Evolutionary conservation across 75 land plant species (phyloP).

Genomic region (Pinus taeda): DNA sequence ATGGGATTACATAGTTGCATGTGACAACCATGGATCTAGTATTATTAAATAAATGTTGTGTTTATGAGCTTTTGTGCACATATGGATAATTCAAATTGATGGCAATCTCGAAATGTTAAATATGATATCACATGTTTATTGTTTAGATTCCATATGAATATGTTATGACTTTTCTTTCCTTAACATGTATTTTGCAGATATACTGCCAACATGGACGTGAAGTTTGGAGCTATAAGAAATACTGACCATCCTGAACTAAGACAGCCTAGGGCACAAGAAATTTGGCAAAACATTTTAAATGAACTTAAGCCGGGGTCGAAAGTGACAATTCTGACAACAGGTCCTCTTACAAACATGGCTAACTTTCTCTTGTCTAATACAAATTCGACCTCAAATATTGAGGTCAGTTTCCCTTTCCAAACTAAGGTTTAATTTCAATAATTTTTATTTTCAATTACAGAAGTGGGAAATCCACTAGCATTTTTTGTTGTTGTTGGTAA

Average conservation of each 20-base stretch:
- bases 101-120: background rate
- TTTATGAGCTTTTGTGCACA: background rate
- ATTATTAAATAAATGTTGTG: background rate
- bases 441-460: no score
- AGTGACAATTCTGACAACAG: conserved; percentile 62
- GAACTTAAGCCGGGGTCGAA: conserved; percentile 28
- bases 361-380: conserved; percentile 36
- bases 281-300: conserved; percentile 36
- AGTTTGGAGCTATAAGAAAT: conserved; percentile 53
- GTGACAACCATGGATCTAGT: background rate
- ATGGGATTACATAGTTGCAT: background rate
- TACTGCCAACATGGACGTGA: conserved; percentile 54
- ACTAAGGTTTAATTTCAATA: no score
- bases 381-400: conserved; percentile 32
- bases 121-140: background rate
- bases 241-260: conserved; percentile 62
- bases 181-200: conserved; percentile 30
- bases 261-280: conserved; percentile 60
- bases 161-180: background rate
- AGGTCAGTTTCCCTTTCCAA: conserved; percentile 33
- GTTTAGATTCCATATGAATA: background rate
- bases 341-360: conserved; percentile 78
- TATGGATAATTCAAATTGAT: background rate
- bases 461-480: no score
- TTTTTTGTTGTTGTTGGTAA: no score